These are phyloP conservation scores for Leishmania tropica DNA, from an alignment of 208 protist species.

Conservation along the genomic window DNA sequence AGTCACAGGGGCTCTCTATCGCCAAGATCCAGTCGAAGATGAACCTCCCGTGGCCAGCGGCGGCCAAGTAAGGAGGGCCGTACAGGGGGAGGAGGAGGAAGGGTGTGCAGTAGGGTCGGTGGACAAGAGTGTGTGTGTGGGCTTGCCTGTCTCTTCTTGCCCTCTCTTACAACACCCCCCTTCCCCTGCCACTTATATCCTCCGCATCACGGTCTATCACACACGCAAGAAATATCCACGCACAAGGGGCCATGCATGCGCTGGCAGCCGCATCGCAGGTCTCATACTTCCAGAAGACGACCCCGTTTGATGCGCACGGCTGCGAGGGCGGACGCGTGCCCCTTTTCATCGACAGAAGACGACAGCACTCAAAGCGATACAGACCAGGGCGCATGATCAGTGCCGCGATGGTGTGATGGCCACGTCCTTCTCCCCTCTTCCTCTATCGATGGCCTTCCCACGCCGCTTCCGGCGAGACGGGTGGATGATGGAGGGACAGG, in stretches of 20 bases:
- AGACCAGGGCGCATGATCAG: neutral
- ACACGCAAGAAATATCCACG: neutral
- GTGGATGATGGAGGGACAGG: neutral
- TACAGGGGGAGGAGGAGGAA: neutral
- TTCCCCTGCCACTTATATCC: neutral
- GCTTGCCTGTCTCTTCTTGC: neutral
- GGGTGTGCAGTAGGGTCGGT: neutral
- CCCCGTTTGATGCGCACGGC: neutral
- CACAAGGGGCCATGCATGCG: neutral
- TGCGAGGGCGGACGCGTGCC: neutral
- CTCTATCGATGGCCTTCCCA: neutral
- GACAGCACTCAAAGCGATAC: neutral
- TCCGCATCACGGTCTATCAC: neutral
- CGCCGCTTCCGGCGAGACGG: too few relatives aligned
- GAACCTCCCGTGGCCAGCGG: conserved; percentile 7
- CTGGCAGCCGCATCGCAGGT: neutral
- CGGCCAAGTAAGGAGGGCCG: neutral
- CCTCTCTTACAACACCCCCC: neutral
- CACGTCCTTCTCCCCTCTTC: too few relatives aligned
- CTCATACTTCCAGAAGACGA: neutral
- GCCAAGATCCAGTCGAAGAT: conserved; percentile 20
- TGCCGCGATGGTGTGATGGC: neutral
- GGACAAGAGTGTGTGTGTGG: neutral
- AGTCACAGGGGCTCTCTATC: conserved; percentile 26
- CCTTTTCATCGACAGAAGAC: neutral